These are phyloP conservation scores for Capsicum pubescens DNA, from an alignment of 257 asterid species.

Conservation along the genomic window DNA sequence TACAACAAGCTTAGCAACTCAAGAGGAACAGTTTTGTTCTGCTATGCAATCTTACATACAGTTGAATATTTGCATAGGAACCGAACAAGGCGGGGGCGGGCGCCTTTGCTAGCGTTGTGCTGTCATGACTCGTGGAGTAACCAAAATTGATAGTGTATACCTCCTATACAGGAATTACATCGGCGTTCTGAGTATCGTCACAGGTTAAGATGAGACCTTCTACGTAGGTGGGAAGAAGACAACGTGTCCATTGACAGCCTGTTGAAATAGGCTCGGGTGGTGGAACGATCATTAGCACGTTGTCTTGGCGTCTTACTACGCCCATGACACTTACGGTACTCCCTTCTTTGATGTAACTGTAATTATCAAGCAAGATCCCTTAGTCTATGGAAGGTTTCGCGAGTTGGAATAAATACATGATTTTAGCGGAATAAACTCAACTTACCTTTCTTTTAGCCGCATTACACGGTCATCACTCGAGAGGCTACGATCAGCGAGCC, in stretches of 20 bases:
- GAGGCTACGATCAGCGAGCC: slow-evolving; percentile 76
- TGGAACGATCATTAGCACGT: slow-evolving; percentile 80
- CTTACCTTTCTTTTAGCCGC: slow-evolving; percentile 86
- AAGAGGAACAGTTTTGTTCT: slow-evolving; percentile 4
- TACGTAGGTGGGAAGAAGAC: slow-evolving; percentile 72
- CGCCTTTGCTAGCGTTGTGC: background rate
- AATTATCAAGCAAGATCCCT: background rate
- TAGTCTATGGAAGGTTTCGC: background rate
- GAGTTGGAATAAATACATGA: background rate
- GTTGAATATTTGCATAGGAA: slow-evolving; percentile 28
- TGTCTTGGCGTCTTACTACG: slow-evolving; percentile 65
- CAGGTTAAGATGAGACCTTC: slow-evolving; percentile 73
- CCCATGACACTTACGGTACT: slow-evolving; percentile 83
- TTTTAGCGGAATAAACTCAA: background rate
- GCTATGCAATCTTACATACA: slow-evolving; percentile 30
- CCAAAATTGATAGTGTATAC: slow-evolving; percentile 18
- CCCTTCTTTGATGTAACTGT: slow-evolving; percentile 82
- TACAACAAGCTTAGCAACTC: background rate
- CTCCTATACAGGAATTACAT: slow-evolving; percentile 75
- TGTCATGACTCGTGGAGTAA: slow-evolving; percentile 25
- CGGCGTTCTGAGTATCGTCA: slow-evolving; percentile 55
- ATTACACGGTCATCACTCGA: slow-evolving; percentile 63
- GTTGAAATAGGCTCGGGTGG: slow-evolving; percentile 71
- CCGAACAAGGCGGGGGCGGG: background rate
- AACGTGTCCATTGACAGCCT: slow-evolving; percentile 72